Conservation (phyloP, 805 yeast genomes). For the Myxozyma melibiosi region DNA sequence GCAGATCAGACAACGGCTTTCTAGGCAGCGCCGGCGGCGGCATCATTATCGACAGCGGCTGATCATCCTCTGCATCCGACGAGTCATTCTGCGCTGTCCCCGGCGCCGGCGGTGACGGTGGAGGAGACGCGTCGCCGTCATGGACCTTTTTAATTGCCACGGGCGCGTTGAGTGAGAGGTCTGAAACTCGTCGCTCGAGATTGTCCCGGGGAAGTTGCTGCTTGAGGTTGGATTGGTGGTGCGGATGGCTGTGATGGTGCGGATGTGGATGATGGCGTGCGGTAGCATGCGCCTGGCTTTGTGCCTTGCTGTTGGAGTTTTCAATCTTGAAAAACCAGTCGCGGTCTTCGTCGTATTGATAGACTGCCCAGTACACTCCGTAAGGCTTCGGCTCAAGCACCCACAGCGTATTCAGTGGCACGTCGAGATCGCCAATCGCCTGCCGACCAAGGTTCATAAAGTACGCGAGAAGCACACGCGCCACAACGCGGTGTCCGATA, state of each 20-base stretch:
- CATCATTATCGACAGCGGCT: constrained; percentile 3
- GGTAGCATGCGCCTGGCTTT: background rate
- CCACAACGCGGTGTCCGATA: constrained; percentile 87
- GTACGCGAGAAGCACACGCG: constrained; percentile 83
- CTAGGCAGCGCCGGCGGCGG: background rate
- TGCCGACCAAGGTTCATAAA: constrained; percentile 78
- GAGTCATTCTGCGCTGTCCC: background rate
- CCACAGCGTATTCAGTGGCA: constrained; percentile 89
- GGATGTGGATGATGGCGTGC: background rate
- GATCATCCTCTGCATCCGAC: constrained; percentile 1
- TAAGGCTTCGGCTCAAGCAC: constrained; percentile 91
- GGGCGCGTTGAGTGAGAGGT: constrained; percentile 3
- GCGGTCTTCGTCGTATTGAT: constrained; percentile 75
- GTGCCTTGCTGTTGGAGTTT: constrained; percentile 1
- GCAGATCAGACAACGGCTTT: background rate
- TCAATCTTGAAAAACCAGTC: constrained; percentile 78
- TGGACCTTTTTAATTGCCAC: background rate
- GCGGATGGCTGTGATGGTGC: background rate
- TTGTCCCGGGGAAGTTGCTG: constrained; percentile 1
- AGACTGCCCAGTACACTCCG: constrained; percentile 91
- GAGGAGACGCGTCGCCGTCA: constrained; percentile 14
- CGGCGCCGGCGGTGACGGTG: constrained; percentile 3
- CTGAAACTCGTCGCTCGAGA: constrained; percentile 8
- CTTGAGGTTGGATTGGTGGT: constrained; percentile 5
- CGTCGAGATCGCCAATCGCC: constrained; percentile 84